Percentiles rank a stretch among this genome's conserved stretches.
These are phyloP conservation scores for Populus deltoides DNA, from an alignment of 345 rosid species.

Conservation along the genomic window DNA sequence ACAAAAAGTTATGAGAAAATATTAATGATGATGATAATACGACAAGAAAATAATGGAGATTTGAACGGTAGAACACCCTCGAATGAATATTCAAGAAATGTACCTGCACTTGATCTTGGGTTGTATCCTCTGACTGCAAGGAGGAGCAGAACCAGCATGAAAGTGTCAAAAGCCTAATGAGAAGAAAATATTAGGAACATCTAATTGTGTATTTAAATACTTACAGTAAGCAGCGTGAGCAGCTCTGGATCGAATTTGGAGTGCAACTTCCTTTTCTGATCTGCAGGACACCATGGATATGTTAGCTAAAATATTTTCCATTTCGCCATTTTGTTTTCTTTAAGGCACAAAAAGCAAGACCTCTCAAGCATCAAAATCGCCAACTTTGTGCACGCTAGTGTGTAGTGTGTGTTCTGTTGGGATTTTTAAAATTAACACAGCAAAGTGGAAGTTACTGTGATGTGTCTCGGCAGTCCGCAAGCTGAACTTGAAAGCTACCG, in stretches of 20 bases:
- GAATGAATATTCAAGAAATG: background rate
- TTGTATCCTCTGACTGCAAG: conserved; percentile 23
- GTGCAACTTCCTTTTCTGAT: background rate
- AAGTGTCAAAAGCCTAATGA: background rate
- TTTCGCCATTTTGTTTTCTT: too few relatives aligned
- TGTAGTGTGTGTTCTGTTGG: too few relatives aligned
- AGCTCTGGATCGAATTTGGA: conserved; percentile 25
- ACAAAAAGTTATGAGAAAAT: background rate
- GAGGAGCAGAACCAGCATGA: background rate
- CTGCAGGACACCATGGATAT: conserved; percentile 21
- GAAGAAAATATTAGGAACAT: background rate
- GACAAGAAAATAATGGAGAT: background rate
- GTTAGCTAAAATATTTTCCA: background rate
- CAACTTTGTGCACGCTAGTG: too few relatives aligned
- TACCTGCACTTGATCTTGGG: conserved; percentile 21
- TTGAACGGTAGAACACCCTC: background rate
- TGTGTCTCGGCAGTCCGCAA: too few relatives aligned
- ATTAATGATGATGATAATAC: background rate
- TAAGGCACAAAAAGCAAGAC: background rate
- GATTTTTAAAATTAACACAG: too few relatives aligned
- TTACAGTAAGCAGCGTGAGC: conserved; percentile 38
- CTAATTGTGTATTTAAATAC: conserved; percentile 12
- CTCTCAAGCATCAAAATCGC: background rate
- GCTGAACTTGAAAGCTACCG: background rate
- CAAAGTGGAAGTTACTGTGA: too few relatives aligned